Percentiles rank a stretch among this genome's conserved stretches.
These are phyloP conservation scores for Pseudogymnoascus sp. DNA, from an alignment of 2,329 filamentous ascomycete species.

Conservation along the genomic window DNA sequence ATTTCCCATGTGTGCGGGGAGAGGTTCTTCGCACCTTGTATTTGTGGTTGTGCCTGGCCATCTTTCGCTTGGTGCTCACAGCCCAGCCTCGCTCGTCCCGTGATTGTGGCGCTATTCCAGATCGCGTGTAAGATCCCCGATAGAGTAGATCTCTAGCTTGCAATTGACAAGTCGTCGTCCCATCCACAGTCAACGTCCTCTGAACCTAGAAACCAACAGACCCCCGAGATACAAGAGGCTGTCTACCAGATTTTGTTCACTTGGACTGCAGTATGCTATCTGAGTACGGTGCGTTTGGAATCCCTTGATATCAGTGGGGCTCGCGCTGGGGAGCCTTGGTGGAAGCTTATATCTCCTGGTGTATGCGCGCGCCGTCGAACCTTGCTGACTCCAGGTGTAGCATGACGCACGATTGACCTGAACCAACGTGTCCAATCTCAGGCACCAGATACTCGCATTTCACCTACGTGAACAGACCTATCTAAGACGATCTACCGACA, in stretches of 20 bases:
- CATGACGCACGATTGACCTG: slow-evolving; percentile 1
- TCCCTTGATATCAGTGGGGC: slow-evolving; percentile 2
- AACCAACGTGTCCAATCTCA: neutral
- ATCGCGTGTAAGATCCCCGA: slow-evolving; percentile 8
- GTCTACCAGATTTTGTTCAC: neutral
- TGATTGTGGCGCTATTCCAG: slow-evolving; percentile 8
- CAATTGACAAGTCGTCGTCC: neutral
- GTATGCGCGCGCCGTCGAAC: slow-evolving; percentile 2
- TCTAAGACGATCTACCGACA: neutral
- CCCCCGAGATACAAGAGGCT: neutral
- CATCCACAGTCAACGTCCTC: slow-evolving; percentile 3
- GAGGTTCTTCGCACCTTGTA: neutral
- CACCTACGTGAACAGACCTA: neutral
- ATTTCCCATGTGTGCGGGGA: neutral
- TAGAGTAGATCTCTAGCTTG: slow-evolving; percentile 8
- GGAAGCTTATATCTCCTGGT: slow-evolving; percentile 6
- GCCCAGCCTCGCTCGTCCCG: slow-evolving; percentile 2
- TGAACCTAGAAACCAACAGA: slow-evolving; percentile 1
- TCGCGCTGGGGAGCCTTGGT: neutral
- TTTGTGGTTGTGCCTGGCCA: slow-evolving; percentile 3
- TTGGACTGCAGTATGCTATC: neutral
- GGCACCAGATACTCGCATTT: neutral
- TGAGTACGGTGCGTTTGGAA: slow-evolving; percentile 2
- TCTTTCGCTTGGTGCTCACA: neutral
- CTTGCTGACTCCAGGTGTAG: neutral